phyloP scores from a whole-genome alignment of 2,329 filamentous ascomycete genomes.

The Talaromyces pinophilus region DNA sequence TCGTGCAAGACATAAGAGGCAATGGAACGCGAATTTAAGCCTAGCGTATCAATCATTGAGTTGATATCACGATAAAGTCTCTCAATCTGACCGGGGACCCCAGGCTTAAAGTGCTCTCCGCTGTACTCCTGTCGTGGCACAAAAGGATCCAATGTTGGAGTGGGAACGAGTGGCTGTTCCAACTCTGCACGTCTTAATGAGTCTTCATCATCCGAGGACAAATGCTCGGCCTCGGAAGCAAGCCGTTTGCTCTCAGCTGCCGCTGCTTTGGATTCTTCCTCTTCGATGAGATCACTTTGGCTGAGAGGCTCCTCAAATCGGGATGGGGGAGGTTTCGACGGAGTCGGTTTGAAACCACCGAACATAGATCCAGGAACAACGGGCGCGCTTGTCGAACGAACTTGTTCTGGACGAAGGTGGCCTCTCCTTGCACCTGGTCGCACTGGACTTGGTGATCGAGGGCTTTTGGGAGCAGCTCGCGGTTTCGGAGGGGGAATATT shows the following conservation, averaged over 20 bases:
- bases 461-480: constrained; percentile 37
- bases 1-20: constrained; percentile 57
- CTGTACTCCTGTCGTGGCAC: constrained; percentile 51
- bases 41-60: constrained; percentile 91
- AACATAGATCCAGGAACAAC: constrained; percentile 40
- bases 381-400: constrained; percentile 43
- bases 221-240: constrained; percentile 39
- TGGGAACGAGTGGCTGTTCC: constrained; percentile 45
- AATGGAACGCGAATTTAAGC: constrained; percentile 75
- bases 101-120: constrained; percentile 48
- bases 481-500: constrained; percentile 41
- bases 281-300: constrained; percentile 30
- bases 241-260: constrained; percentile 36
- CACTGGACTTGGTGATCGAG: constrained; percentile 51
- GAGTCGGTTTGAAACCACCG: constrained; percentile 25
- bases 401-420: constrained; percentile 34
- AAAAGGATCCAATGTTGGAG: constrained; percentile 50
- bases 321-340: constrained; percentile 10
- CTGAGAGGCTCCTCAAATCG: constrained; percentile 23
- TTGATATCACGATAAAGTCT: constrained; percentile 54
- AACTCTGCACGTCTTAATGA: constrained; percentile 50
- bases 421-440: constrained; percentile 35
- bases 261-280: constrained; percentile 34
- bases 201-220: constrained; percentile 52
- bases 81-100: constrained; percentile 53